Base-by-base conservation (phyloP, 2,329 filamentous ascomycete species). In the Hypoxylon sp. region DNA sequence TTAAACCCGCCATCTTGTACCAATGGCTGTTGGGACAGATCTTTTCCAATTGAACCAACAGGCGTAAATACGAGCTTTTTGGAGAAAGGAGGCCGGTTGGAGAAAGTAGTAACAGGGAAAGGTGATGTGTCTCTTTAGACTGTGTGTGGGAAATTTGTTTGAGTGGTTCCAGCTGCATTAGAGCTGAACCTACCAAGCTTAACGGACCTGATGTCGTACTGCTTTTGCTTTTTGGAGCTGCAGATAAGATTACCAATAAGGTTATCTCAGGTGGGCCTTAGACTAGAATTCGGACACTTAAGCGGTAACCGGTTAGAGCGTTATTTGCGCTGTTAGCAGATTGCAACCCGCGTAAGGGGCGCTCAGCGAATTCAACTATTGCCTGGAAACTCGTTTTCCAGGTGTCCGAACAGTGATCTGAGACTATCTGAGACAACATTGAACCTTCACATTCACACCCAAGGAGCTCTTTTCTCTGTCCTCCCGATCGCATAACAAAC, bases 1-100 rank as follows among this genome's bases (percentile, higher is more conserved):
- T 70, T 58, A 80, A 57, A 26, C 50, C 59, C 42, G 62, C 70
- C 72, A 74, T 74, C 3, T 32, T 69, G 30, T 32, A 44, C 5
- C 16, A n/a, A 46, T 6, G 32, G 20, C 12, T 40, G 11, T 40
- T 20, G 24, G 22, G 12, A 42, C n/a, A 52, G 6, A 9, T 48
- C n/a, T 18, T 20, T 22, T 8, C 45, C 42, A 46, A 54, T 59
- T 52, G 26, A 52, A 22, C 16, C 20, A 28, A 45, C 14, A 55
- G 42, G 49, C 11, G 20, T 24, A 16, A 33, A n/a, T 32, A 7
- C 12, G 28, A 42, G 22, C 56, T 51, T 46, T 44, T 55, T 44
- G 14, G 32, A 18, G 24, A 18, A 45, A 50, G 26, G 33, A 26
- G 49, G 44, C 14, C 28, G 51, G 24, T 55, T 45, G 14, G 49